Percentiles rank a stretch among this genome's conserved stretches.
Evolutionary conservation across 2,329 filamentous ascomycete genomes (phyloP).

Genomic region (Dendrostoma leiphaemia): DNA sequence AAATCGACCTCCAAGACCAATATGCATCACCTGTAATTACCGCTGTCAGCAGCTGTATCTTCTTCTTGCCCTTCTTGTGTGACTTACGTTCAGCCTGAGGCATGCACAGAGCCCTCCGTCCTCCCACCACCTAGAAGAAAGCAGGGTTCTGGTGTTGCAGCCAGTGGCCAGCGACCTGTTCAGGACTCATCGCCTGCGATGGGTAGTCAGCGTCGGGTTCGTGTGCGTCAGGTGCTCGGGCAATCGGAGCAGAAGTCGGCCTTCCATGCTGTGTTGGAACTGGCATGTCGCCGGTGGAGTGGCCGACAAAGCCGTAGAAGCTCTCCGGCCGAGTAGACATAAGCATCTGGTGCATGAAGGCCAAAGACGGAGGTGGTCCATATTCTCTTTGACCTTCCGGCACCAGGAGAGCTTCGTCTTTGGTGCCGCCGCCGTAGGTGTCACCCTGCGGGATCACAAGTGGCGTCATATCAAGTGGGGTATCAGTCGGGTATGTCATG

Average conservation of each 20-base stretch:
- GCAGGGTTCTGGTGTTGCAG: constrained; percentile 10
- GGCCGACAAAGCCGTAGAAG: constrained; percentile 13
- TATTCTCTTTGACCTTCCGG: constrained; percentile 2
- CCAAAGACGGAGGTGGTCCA: not conserved
- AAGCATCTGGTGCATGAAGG: constrained; percentile 9
- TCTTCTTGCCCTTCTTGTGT: not conserved
- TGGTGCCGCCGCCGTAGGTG: not conserved
- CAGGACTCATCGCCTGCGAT: constrained; percentile 10
- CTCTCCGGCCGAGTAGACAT: constrained; percentile 2
- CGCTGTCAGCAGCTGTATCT: not conserved
- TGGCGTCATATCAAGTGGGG: not conserved
- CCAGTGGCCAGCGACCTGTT: constrained; percentile 8
- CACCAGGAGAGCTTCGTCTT: constrained; percentile 7
- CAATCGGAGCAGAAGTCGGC: not conserved
- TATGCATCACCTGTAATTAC: not conserved
- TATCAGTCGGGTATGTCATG: constrained; percentile 5
- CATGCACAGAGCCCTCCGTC: not conserved
- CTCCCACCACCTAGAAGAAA: constrained; percentile 6
- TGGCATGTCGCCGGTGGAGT: not conserved
- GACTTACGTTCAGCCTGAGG: not conserved
- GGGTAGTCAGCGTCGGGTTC: constrained; percentile 14
- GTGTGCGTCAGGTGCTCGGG: not conserved
- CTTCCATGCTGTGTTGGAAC: not conserved
- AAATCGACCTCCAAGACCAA: not conserved
- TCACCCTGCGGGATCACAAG: not conserved